phyloP scores from a whole-genome alignment of 805 yeast genomes.

The Scheffersomyces stipitis region DNA sequence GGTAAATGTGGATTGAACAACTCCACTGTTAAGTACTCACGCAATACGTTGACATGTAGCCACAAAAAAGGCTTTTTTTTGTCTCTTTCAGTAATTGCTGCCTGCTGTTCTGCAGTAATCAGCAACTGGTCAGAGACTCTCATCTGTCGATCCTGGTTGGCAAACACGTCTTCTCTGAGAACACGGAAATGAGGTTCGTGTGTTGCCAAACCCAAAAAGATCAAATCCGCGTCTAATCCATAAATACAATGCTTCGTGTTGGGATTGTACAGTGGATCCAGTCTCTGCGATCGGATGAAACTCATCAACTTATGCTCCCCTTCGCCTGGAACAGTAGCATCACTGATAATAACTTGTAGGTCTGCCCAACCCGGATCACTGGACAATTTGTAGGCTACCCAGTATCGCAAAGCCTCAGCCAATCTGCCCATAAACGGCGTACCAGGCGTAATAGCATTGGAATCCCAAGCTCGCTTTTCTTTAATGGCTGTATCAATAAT shows the following conservation, averaged over 20 bases:
- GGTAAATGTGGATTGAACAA: conserved; percentile 66
- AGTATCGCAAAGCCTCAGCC: conserved; percentile 79
- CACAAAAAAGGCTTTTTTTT: conserved; percentile 84
- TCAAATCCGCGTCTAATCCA: conserved; percentile 97
- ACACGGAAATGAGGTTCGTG: conserved; percentile 97
- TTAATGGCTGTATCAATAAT: conserved; percentile 72
- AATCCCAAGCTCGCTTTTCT: conserved; percentile 84
- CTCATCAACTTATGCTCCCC: conserved; percentile 99
- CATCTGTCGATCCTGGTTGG: conserved; percentile 58
- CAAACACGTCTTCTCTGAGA: conserved; percentile 94
- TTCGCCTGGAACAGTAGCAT: conserved; percentile 98
- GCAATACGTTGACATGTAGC: conserved; percentile 82
- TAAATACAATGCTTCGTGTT: conserved; percentile 95
- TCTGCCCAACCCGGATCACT: conserved; percentile 93
- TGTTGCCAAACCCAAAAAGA: conserved; percentile 92
- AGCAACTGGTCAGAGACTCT: conserved; percentile 49
- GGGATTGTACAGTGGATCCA: conserved; percentile 84
- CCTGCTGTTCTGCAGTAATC: conserved; percentile 61
- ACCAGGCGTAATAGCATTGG: conserved; percentile 97
- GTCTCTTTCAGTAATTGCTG: conserved; percentile 40
- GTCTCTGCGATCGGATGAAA: conserved; percentile 85
- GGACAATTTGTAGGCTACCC: conserved; percentile 87
- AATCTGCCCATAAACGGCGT: conserved; percentile 95
- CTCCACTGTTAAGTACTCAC: conserved; percentile 88
- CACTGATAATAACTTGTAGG: conserved; percentile 86